Percentiles rank a stretch among this genome's conserved stretches.
These are phyloP conservation scores for Arthrocladium fulminans DNA, from an alignment of 2,329 filamentous ascomycete genomes.

Conservation along the genomic window DNA sequence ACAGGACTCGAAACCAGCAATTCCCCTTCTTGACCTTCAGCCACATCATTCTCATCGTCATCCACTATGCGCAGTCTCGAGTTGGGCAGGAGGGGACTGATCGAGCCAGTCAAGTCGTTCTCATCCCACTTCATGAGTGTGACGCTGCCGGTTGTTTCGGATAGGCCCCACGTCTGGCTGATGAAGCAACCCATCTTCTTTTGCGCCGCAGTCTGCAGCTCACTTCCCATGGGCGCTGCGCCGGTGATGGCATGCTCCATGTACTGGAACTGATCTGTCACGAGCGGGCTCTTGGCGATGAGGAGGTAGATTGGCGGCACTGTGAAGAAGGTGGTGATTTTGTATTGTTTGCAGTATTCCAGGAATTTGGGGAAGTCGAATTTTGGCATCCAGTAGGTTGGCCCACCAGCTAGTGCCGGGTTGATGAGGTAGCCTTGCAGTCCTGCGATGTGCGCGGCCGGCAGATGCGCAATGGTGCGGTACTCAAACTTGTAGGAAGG, in stretches of 20 bases:
- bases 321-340: constrained; percentile 48
- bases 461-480: constrained; percentile 39
- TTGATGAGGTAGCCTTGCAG: constrained; percentile 42
- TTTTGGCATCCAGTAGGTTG: constrained; percentile 54
- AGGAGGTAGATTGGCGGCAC: constrained; percentile 54
- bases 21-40: constrained; percentile 47
- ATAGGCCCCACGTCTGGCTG: constrained; percentile 20
- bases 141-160: constrained; percentile 20
- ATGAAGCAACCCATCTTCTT: constrained; percentile 37
- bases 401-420: constrained; percentile 38
- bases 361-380: constrained; percentile 53
- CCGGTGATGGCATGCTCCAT: constrained; percentile 43
- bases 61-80: constrained; percentile 19
- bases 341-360: constrained; percentile 42
- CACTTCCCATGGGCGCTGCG: constrained; percentile 49
- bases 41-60: constrained; percentile 19
- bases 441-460: constrained; percentile 41
- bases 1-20: constrained; percentile 52
- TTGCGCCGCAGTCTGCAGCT: constrained; percentile 44
- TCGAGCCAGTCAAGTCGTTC: constrained; percentile 17
- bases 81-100: constrained; percentile 17
- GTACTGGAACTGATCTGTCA: constrained; percentile 47
- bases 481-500: constrained; percentile 25
- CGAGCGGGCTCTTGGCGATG: constrained; percentile 49
- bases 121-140: constrained; percentile 19